Evolutionary conservation across 1,284 basidiomycete species (phyloP).

Genomic region (Apiotrichum brassicae): DNA sequence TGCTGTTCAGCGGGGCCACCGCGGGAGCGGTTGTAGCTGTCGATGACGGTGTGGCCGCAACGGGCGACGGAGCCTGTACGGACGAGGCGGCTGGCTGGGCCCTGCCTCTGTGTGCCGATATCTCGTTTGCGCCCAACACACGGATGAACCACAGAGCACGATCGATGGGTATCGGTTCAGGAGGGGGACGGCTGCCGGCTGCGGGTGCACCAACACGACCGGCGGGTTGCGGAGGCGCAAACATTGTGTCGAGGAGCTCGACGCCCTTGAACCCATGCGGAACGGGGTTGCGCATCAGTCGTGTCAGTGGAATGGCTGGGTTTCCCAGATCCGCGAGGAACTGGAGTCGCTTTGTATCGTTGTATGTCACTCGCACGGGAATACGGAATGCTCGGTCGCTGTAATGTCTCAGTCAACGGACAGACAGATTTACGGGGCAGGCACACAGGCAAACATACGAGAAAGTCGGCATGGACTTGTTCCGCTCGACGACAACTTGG

Average conservation of each 20-base stretch:
- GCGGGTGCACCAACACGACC: constrained; percentile 5
- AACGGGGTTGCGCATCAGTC: constrained; percentile 74
- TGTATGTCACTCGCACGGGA: constrained; percentile 80
- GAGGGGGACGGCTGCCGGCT: constrained; percentile 18
- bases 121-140: constrained; percentile 91
- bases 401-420: constrained; percentile 1
- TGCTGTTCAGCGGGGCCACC: constrained; percentile 55
- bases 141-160: constrained; percentile 93
- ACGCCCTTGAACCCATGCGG: constrained; percentile 90
- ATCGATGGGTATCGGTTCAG: constrained; percentile 70
- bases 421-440: no score
- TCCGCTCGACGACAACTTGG: constrained; percentile 62
- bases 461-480: constrained; percentile 36
- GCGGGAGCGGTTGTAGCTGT: constrained; percentile 38
- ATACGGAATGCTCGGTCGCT: constrained; percentile 74
- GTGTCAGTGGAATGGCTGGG: constrained; percentile 75
- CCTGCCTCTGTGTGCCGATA: constrained; percentile 59
- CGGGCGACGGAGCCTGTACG: constrained; percentile 31
- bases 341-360: constrained; percentile 75
- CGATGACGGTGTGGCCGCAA: constrained; percentile 33
- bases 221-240: constrained; percentile 41
- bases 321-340: constrained; percentile 92
- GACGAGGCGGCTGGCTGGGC: constrained; percentile 23
- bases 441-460: constrained; percentile 3
- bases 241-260: constrained; percentile 81